Evolutionary conservation across 2,329 filamentous ascomycete genomes (phyloP), one percentile per base, ranked within the genome.

Genomic region (Elsinoe batatas): DNA sequence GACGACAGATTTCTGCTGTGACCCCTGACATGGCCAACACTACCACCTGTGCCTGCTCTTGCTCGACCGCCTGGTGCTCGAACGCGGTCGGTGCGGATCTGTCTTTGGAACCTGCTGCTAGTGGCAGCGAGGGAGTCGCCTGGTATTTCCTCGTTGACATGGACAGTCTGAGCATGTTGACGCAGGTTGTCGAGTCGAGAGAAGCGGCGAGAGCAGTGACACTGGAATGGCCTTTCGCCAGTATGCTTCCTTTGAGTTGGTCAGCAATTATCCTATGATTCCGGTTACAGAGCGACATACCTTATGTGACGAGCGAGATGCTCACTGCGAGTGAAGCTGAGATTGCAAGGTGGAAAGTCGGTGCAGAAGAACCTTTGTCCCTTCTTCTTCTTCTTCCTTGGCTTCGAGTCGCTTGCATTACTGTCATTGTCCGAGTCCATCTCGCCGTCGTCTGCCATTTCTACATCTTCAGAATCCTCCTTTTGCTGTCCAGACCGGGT

Each of bases 381-480:
- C 71, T 95, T 95, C 74, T 95, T 96, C 79, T 95, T 96, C 79
- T 96, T 96, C 79, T 96, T 97, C 74, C 94, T 95, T 7, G 87
- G 85, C 59, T 85, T 81, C 11, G 86, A 87, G 32, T 77, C 75
- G 59, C 73, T 75, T 13, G 67, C 72, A 12, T 69, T 70, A 59
- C 75, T 77, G 22, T 77, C 76, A 53, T 75, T 73, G 63, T 78
- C 75, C 8, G 74, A 76, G 1, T 64, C 74, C 26, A 75, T 64
- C 15, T 86, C 84, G 37, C 76, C 82, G 54, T 88, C 85, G n/a
- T 84, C 84, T 13, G 62, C 66, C 79, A 90, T 88, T 58, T 88
- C 84, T 20, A 88, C 76, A 63, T 94, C 88, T 58, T 83, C 78
- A 6, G 47, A 51, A 33, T 51, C 47, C 18, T 51, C 47, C 47